Conservation (phyloP, 176 grass and related monocot species). For the Hordeum marinum region DNA sequence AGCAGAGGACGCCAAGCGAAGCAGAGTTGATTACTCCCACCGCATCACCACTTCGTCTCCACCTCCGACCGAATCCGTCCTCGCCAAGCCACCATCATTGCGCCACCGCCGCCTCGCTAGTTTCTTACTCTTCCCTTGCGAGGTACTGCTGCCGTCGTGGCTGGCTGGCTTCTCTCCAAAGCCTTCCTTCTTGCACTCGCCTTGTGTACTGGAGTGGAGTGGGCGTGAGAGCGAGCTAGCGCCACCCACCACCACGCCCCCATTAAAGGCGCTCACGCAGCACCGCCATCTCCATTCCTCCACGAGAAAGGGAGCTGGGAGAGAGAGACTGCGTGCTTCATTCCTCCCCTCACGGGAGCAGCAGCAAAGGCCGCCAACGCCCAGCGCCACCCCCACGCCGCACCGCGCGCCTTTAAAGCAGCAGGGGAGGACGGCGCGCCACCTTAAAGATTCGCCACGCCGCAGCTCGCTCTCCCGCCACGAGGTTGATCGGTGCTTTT, state of each 20-base stretch:
- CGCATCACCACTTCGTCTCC: constrained; percentile 24
- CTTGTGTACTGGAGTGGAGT: constrained; percentile 12
- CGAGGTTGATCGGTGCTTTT: constrained; percentile 33
- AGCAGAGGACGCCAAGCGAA: constrained; percentile 3
- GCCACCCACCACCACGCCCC: constrained; percentile 21
- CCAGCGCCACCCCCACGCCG: constrained; percentile 20
- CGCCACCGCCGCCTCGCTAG: constrained; percentile 23
- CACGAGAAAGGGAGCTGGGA: constrained; percentile 40
- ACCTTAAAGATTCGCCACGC: constrained; percentile 39
- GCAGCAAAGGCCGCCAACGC: constrained; percentile 36
- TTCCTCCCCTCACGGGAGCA: constrained; percentile 43
- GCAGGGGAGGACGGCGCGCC: constrained; percentile 19
- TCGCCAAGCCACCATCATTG: constrained; percentile 51
- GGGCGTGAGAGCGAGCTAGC: neutral
- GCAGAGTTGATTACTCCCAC: constrained; percentile 35
- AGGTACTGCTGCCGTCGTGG: neutral
- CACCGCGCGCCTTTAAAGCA: constrained; percentile 51
- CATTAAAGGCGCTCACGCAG: constrained; percentile 60
- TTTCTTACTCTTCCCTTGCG: neutral
- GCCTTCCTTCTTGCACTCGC: constrained; percentile 23
- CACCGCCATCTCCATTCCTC: constrained; percentile 27
- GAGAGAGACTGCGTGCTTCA: neutral
- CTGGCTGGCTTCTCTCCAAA: constrained; percentile 33
- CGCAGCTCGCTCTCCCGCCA: constrained; percentile 17
- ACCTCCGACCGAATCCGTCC: constrained; percentile 36